Conservation (phyloP, 1,284 basidiomycete genomes). For the Ganoderma lingzhi region DNA sequence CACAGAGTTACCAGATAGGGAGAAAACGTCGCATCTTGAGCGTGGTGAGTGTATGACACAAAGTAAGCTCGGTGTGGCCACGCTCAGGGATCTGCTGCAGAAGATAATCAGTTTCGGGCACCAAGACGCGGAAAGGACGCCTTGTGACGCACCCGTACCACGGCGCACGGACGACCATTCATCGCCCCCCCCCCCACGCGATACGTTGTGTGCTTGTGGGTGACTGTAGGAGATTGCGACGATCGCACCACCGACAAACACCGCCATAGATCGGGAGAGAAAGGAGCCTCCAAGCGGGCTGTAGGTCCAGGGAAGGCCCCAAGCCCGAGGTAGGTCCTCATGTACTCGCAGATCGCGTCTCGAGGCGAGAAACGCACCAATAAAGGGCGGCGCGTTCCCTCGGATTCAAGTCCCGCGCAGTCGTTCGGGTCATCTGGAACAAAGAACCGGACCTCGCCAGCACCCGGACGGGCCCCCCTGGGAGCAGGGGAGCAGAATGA, state of each 20-base stretch:
- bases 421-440: slow-evolving; percentile 22
- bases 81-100: background rate
- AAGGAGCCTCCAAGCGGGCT: background rate
- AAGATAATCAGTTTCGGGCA: background rate
- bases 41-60: background rate
- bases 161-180: background rate
- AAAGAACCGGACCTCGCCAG: slow-evolving; percentile 15
- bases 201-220: slow-evolving; percentile 15
- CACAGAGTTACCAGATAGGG: background rate
- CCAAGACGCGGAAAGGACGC: background rate
- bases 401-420: slow-evolving; percentile 19
- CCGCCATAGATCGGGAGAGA: slow-evolving; percentile 5
- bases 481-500: slow-evolving; percentile 25
- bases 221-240: slow-evolving; percentile 16
- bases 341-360: slow-evolving; percentile 5
- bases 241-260: slow-evolving; percentile 9
- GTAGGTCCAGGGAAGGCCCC: slow-evolving; percentile 23
- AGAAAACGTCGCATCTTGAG: background rate
- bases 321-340: background rate
- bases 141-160: background rate
- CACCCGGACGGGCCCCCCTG: slow-evolving; percentile 21
- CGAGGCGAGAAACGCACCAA: slow-evolving; percentile 24
- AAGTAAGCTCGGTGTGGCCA: background rate
- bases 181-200: background rate
- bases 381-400: slow-evolving; percentile 11